Evolutionary conservation across 257 asterid species (phyloP).

Genomic region (Hygrophila difformis): DNA sequence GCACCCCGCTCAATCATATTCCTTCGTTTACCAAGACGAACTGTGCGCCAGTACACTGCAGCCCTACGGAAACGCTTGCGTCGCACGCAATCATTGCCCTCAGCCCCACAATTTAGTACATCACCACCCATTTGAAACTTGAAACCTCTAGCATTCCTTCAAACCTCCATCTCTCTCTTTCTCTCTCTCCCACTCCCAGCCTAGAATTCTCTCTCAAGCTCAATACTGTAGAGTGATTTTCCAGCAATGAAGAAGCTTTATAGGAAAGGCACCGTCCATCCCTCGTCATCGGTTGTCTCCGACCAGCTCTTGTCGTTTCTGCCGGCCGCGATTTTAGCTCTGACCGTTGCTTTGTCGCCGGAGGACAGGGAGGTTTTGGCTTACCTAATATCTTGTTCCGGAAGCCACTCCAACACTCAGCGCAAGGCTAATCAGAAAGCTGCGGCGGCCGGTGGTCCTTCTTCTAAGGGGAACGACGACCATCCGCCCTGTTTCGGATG

Average conservation of each 20-base stretch:
- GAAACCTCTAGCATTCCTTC: too few relatives aligned
- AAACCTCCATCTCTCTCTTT: background rate
- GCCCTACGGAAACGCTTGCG: conserved; percentile 25
- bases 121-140: too few relatives aligned
- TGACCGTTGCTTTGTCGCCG: conserved; percentile 46
- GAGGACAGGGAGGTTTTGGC: conserved; percentile 55
- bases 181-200: conserved; percentile 12
- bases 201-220: conserved; percentile 10
- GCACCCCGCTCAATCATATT: conserved; percentile 26
- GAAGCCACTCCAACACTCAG: conserved; percentile 19
- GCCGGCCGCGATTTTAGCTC: conserved; percentile 47
- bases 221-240: background rate
- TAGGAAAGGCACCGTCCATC: conserved; percentile 53
- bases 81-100: conserved; percentile 32
- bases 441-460: conserved; percentile 12
- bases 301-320: conserved; percentile 56
- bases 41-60: conserved; percentile 9
- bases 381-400: conserved; percentile 51
- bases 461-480: conserved; percentile 29
- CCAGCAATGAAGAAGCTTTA: conserved; percentile 55
- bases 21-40: conserved; percentile 14
- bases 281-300: conserved; percentile 49
- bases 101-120: background rate
- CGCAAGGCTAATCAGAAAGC: conserved; percentile 17
- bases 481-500: conserved; percentile 50